These are phyloP conservation scores for Oropetium thomaeum DNA, from an alignment of 176 grass and related monocot genomes.

Conservation along the genomic window DNA sequence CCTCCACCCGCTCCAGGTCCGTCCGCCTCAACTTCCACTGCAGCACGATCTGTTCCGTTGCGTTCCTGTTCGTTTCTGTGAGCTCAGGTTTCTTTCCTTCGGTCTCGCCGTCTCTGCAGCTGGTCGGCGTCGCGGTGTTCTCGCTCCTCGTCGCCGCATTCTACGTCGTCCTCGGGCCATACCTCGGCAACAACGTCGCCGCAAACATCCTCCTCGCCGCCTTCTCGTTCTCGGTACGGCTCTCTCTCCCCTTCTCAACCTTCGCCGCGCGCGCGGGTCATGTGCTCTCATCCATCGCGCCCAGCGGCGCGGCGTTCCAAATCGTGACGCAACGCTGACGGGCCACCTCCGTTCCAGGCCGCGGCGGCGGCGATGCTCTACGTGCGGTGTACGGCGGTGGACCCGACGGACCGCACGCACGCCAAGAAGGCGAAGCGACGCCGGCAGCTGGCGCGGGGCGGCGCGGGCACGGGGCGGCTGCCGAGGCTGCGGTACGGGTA, in stretches of 20 bases:
- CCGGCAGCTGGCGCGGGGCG: slow-evolving; percentile 34
- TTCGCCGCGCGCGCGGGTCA: background rate
- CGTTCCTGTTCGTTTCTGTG: background rate
- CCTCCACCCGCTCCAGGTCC: slow-evolving; percentile 91
- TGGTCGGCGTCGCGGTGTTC: slow-evolving; percentile 63
- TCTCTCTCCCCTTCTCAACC: background rate
- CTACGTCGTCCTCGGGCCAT: slow-evolving; percentile 82
- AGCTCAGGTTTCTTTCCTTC: background rate
- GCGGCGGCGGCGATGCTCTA: slow-evolving; percentile 55
- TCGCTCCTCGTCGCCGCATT: slow-evolving; percentile 58
- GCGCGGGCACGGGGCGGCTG: slow-evolving; percentile 9
- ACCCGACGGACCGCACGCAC: slow-evolving; percentile 71
- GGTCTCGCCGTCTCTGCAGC: slow-evolving; percentile 36
- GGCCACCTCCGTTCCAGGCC: slow-evolving; percentile 25
- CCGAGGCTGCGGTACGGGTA: slow-evolving; percentile 77
- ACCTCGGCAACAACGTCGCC: slow-evolving; percentile 50
- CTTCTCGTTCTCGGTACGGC: slow-evolving; percentile 68
- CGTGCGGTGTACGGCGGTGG: slow-evolving; percentile 69
- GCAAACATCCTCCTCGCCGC: slow-evolving; percentile 54
- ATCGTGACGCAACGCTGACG: background rate
- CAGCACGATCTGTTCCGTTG: background rate
- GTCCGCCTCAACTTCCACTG: background rate
- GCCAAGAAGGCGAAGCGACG: slow-evolving; percentile 50
- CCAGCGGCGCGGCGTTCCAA: background rate
- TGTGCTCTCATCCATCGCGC: too few relatives aligned